phyloP scores from a whole-genome alignment of 768 basidiomycete genomes.

The Boletus bicolor region DNA sequence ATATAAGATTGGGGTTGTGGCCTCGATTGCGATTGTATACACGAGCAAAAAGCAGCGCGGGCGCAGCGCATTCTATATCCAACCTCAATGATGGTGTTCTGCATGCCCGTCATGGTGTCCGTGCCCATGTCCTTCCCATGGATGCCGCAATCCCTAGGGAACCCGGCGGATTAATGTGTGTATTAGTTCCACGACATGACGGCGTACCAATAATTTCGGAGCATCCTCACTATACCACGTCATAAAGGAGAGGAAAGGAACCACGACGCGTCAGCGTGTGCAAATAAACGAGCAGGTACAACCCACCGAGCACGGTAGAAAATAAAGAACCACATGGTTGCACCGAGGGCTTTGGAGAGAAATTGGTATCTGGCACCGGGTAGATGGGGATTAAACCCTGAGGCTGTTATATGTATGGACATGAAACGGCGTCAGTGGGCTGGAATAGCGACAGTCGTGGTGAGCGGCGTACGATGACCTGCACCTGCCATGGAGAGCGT shows the following conservation, averaged over 20 bases:
- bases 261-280: neutral
- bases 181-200: neutral
- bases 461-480: conserved; percentile 25
- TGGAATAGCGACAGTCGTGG: neutral
- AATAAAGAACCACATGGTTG: conserved; percentile 98
- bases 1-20: neutral
- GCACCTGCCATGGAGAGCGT: conserved; percentile 34
- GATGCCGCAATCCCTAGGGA: conserved; percentile 54
- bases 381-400: conserved; percentile 88
- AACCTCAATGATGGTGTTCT: conserved; percentile 40
- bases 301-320: conserved; percentile 91
- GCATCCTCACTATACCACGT: conserved; percentile 61
- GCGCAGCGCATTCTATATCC: conserved; percentile 11
- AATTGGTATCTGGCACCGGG: conserved; percentile 74
- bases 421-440: conserved; percentile 3
- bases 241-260: neutral
- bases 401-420: conserved; percentile 34
- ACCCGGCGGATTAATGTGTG: neutral
- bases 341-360: conserved; percentile 82
- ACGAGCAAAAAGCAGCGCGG: neutral
- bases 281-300: neutral
- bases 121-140: conserved; percentile 63
- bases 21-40: conserved; percentile 7
- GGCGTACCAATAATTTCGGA: conserved; percentile 60
- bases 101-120: conserved; percentile 37